These are phyloP conservation scores for Fusarium citri DNA, from an alignment of 2,329 filamentous ascomycete genomes.

Conservation along the genomic window DNA sequence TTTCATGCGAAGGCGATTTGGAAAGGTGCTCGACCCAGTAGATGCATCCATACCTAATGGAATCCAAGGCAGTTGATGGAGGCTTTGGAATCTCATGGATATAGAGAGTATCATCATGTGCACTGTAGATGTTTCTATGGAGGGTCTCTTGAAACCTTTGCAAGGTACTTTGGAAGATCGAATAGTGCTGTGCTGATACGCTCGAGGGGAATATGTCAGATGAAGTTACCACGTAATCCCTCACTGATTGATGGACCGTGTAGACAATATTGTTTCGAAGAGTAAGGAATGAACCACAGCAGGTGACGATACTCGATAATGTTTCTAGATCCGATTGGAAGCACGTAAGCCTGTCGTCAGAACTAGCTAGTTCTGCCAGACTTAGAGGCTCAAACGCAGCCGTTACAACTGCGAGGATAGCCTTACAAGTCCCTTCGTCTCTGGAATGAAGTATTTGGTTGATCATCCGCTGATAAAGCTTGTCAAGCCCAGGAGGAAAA, in stretches of 20 bases:
- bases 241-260: not conserved
- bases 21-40: not conserved
- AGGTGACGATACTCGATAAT: rapidly evolving
- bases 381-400: not conserved
- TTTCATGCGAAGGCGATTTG: rapidly evolving
- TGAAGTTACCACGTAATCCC: not conserved
- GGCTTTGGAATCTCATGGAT: not conserved
- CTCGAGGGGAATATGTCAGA: not conserved
- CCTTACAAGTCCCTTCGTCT: rapidly evolving
- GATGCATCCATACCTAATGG: not conserved
- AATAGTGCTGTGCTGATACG: not conserved
- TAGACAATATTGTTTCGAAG: not conserved
- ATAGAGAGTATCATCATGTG: not conserved
- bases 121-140: not conserved
- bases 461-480: not conserved
- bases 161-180: rapidly evolving
- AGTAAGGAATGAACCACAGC: not conserved
- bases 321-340: not conserved
- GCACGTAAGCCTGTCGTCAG: rapidly evolving
- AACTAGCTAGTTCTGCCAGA: rapidly evolving
- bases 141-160: not conserved
- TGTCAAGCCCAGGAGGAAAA: not conserved
- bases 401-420: not conserved
- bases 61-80: rapidly evolving
- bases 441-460: rapidly evolving